Base-by-base conservation (phyloP, 1,284 basidiomycete genomes). In the Leccinum pallidistipes region DNA sequence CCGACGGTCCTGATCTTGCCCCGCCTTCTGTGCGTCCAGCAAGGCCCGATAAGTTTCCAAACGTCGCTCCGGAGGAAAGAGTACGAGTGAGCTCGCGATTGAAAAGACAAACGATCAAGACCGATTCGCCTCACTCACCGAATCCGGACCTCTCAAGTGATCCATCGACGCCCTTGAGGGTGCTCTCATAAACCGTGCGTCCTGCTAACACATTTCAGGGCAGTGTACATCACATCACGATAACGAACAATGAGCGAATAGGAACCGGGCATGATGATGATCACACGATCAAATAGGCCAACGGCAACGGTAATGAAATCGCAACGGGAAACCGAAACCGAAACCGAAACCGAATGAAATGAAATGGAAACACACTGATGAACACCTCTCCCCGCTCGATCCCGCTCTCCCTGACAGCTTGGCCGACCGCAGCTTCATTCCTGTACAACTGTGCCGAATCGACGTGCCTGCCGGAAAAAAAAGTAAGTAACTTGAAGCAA, bases 371-470 rank as follows among this genome's bases (percentile, higher is more conserved):
- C 82, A 65, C 68, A 90, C 91, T 91, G 68, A 94, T 82, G 75
- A 87, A 92, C 29, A 93, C 66, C 6, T 88, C 81, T 11, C 77
- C 77, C 62, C 87, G 76, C 1, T 77, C 69, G 6, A 89, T 60
- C 0, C 82, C 82, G 58, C 82, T 84, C 61, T 83, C 80, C 24
- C 76, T 76, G 8, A 91, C 72, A 1, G 87, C 89, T 38, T 79
- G 74, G 7, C 87, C 85, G 24, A 88, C 86, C 32, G 80, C 76
- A 1, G 80, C 80, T 71, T 95, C 92, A 68, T 94, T 95, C 54
- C 78, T 76, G 74, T 95, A 95, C 21, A 79, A 79, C 65, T 90
- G 87, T 0, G 91, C 91, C 1, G 86, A 84, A 69, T 92, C 90
- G 57, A 91, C 75, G 64, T 89, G 88, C 63, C 86, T 84, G 62